Conservation (phyloP, 306 rosid species). For the Malus sylvestris region DNA sequence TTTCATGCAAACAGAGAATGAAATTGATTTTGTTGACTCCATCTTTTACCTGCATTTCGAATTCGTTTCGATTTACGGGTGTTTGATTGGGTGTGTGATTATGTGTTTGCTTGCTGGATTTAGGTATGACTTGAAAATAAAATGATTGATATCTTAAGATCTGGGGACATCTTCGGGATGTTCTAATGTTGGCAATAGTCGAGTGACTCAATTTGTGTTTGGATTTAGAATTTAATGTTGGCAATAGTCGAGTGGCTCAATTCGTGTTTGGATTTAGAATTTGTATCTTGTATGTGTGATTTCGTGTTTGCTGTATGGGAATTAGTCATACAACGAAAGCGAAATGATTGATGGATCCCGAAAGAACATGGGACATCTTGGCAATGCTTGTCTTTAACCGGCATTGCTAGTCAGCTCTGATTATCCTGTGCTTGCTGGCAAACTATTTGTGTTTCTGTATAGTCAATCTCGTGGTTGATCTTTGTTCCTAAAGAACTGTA, state of each 20-base stretch:
- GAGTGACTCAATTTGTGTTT: too few species aligned
- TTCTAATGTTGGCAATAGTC: too few species aligned
- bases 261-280: neutral
- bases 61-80: neutral
- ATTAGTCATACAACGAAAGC: too few species aligned
- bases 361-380: neutral
- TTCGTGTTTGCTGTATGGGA: neutral
- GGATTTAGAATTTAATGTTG: too few species aligned
- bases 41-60: neutral
- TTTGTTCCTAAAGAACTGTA: neutral
- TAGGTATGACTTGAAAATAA: too few species aligned
- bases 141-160: too few species aligned
- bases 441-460: neutral
- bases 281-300: neutral
- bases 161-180: too few species aligned
- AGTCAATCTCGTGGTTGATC: neutral
- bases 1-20: neutral
- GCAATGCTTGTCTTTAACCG: neutral
- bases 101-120: too few species aligned
- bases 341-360: neutral
- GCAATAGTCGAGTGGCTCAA: too few species aligned
- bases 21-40: neutral
- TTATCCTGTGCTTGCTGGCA: neutral
- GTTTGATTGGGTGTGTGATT: neutral
- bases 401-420: neutral